Conservation (phyloP, 164 flowering plant species). For the Echeveria elegans region DNA sequence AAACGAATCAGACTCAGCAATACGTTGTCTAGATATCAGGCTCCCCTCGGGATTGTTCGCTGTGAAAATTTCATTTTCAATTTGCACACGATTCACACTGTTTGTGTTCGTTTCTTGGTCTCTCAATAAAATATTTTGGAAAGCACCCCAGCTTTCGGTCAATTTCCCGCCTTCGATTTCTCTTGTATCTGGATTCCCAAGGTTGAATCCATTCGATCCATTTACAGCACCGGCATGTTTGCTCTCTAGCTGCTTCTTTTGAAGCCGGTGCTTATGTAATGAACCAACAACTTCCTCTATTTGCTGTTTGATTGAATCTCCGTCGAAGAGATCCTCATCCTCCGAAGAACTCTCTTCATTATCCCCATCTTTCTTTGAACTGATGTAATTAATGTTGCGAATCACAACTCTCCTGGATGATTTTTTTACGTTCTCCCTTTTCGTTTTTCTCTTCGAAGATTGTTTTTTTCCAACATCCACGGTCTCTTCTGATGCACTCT, state of each 20-base stretch:
- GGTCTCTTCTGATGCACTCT: constrained; percentile 35
- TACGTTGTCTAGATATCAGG: constrained; percentile 20
- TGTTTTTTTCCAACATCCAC: constrained; percentile 18
- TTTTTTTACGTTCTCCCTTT: constrained; percentile 40
- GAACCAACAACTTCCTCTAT: constrained; percentile 72
- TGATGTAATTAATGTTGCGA: constrained; percentile 79
- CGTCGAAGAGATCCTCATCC: constrained; percentile 50
- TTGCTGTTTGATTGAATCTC: constrained; percentile 49
- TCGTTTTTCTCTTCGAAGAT: constrained; percentile 24
- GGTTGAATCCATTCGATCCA: constrained; percentile 20
- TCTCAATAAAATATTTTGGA: constrained; percentile 65
- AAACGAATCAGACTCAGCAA: constrained; percentile 44
- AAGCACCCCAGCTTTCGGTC: constrained; percentile 57
- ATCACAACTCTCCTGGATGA: constrained; percentile 76
- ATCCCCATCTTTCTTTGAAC: constrained; percentile 49
- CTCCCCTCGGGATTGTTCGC: constrained; percentile 19
- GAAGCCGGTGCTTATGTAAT: constrained; percentile 38
- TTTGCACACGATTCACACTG: constrained; percentile 14
- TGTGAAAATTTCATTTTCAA: constrained; percentile 26
- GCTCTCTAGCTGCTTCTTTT: constrained; percentile 29
- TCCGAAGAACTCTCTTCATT: constrained; percentile 39
- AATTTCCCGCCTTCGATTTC: constrained; percentile 26
- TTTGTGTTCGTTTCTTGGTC: constrained; percentile 29
- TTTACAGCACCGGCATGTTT: constrained; percentile 18
- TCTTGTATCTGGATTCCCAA: constrained; percentile 15